phyloP scores from a whole-genome alignment of 179 eudicot genomes.

The Monotropa hypopitys region DNA sequence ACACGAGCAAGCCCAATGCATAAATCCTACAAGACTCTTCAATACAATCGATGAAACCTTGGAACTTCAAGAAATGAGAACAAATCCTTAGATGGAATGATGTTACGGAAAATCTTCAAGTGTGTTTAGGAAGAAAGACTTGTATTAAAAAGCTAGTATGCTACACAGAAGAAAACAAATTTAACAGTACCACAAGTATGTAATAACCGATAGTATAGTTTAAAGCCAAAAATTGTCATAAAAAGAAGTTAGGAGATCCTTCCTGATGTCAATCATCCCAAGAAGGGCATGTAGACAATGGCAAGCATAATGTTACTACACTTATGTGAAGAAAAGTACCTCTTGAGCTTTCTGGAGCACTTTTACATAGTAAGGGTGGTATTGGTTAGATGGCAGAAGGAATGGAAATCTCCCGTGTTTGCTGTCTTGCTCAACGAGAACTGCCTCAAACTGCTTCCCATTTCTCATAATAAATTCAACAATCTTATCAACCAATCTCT shows the following conservation, averaged over 20 bases:
- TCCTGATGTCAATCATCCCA: neutral
- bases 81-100: neutral
- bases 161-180: neutral
- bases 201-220: neutral
- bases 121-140: neutral
- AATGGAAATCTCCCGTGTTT: slow-evolving; percentile 68
- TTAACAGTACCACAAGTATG: neutral
- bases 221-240: neutral
- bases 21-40: neutral
- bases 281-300: neutral
- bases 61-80: neutral
- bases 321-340: slow-evolving; percentile 30
- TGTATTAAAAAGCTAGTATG: neutral
- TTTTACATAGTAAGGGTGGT: slow-evolving; percentile 61
- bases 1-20: neutral
- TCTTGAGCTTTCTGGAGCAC: slow-evolving; percentile 61
- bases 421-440: slow-evolving; percentile 73
- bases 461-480: slow-evolving; percentile 73
- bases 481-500: slow-evolving; percentile 56
- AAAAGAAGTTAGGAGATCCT: neutral
- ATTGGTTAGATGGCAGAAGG: slow-evolving; percentile 59
- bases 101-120: neutral
- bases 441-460: slow-evolving; percentile 77
- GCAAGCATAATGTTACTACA: neutral
- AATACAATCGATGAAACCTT: neutral